These are phyloP conservation scores for Starmerella ratchasimensis DNA, from an alignment of 805 yeast genomes.

Conservation along the genomic window DNA sequence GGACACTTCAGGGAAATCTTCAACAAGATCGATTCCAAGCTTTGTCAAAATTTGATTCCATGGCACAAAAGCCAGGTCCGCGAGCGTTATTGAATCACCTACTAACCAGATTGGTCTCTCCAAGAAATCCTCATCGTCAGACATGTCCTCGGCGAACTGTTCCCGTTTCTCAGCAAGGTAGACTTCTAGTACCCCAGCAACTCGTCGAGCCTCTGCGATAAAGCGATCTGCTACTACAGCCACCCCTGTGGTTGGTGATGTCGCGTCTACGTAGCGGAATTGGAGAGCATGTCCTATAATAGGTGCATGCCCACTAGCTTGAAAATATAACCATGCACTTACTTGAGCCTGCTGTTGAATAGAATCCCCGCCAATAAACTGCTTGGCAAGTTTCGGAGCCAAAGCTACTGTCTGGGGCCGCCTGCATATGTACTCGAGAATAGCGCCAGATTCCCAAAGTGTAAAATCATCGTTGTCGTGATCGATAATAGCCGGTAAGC, in stretches of 20 bases:
- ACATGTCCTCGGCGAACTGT: conserved; percentile 76
- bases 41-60: conserved; percentile 95
- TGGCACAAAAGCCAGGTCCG: conserved; percentile 85
- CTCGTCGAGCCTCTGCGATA: conserved; percentile 82
- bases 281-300: conserved; percentile 96
- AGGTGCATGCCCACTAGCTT: conserved; percentile 96
- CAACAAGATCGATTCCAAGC: conserved; percentile 74
- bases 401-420: conserved; percentile 25
- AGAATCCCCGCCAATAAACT: conserved; percentile 63
- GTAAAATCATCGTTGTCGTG: conserved; percentile 68
- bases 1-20: conserved; percentile 88
- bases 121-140: conserved; percentile 68
- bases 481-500: conserved; percentile 89
- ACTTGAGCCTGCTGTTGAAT: conserved; percentile 71
- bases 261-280: conserved; percentile 68
- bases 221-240: conserved; percentile 74
- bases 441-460: conserved; percentile 93
- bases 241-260: conserved; percentile 55
- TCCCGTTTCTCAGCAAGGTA: conserved; percentile 87
- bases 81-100: conserved; percentile 67
- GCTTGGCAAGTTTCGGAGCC: conserved; percentile 31
- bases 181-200: conserved; percentile 89
- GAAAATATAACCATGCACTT: conserved; percentile 82
- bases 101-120: conserved; percentile 94
- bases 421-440: conserved; percentile 66